A percentile compares a stretch with the other conserved stretches of the same genome.
phyloP scores from a whole-genome alignment of 768 basidiomycete species.

The Gyrodon lividus region DNA sequence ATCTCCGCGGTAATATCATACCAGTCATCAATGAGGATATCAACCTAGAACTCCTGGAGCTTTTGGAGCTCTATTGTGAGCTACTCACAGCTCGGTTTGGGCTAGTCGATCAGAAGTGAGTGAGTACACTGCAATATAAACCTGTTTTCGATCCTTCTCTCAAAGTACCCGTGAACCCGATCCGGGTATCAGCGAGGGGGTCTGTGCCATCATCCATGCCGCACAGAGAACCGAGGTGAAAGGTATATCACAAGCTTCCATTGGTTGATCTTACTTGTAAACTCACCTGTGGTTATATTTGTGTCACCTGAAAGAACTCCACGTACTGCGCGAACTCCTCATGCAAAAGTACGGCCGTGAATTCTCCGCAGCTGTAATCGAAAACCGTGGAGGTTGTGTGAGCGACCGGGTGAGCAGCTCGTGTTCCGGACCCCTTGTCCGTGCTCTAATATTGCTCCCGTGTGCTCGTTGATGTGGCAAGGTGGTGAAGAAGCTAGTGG shows the following conservation, averaged over 20 bases:
- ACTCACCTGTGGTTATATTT: slow-evolving; percentile 2
- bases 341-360: slow-evolving; percentile 97
- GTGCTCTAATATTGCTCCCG: not conserved
- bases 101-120: slow-evolving; percentile 84
- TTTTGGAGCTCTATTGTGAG: slow-evolving; percentile 93
- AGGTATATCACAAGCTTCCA: slow-evolving; percentile 41
- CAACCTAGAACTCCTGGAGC: slow-evolving; percentile 82
- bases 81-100: slow-evolving; percentile 91
- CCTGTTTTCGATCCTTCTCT: slow-evolving; percentile 6
- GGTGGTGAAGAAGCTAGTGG: slow-evolving; percentile 73
- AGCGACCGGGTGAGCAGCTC: slow-evolving; percentile 67
- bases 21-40: slow-evolving; percentile 84
- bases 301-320: slow-evolving; percentile 59
- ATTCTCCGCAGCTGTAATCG: slow-evolving; percentile 81
- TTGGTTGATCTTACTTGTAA: not conserved
- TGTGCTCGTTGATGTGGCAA: slow-evolving; percentile 28
- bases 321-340: slow-evolving; percentile 86
- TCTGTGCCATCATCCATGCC: slow-evolving; percentile 85
- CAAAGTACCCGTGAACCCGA: slow-evolving; percentile 80
- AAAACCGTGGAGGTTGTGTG: slow-evolving; percentile 79
- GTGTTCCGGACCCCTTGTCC: not conserved
- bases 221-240: slow-evolving; percentile 91
- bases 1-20: not conserved
- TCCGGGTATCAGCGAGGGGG: slow-evolving; percentile 80
- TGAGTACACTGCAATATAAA: slow-evolving; percentile 7